Percentiles rank a stretch among this genome's conserved stretches.
Evolutionary conservation across 805 yeast genomes (phyloP).

Genomic region (Candida qinlingensis): DNA sequence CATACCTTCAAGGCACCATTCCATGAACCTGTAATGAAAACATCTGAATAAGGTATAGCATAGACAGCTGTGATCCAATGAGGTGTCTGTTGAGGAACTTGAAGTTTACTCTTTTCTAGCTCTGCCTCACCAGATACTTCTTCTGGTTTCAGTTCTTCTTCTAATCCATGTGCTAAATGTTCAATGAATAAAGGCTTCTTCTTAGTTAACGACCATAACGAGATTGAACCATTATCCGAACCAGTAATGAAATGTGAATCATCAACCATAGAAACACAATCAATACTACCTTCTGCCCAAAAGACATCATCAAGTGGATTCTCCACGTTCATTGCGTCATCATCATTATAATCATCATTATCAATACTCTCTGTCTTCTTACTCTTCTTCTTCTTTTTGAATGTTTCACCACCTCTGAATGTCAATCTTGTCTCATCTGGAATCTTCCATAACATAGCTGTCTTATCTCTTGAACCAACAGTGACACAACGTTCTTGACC

Average conservation of each 20-base stretch:
- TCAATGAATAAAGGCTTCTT: conserved; percentile 76
- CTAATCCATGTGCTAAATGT: conserved; percentile 74
- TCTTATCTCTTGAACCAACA: conserved; percentile 91
- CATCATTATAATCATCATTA: conserved; percentile 14
- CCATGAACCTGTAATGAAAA: conserved; percentile 87
- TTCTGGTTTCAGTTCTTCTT: conserved; percentile 41
- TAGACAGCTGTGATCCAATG: conserved; percentile 79
- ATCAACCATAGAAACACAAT: conserved; percentile 85
- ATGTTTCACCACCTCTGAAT: conserved; percentile 80
- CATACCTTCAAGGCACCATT: conserved; percentile 74
- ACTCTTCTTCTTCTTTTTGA: conserved; percentile 32
- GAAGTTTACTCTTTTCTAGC: conserved; percentile 32
- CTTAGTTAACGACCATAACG: conserved; percentile 87
- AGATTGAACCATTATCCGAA: conserved; percentile 85
- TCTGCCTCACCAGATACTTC: conserved; percentile 51
- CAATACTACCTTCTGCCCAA: conserved; percentile 81
- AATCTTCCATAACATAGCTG: conserved; percentile 95
- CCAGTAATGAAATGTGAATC: conserved; percentile 93
- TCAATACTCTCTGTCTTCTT: conserved; percentile 20
- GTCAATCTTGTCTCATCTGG: conserved; percentile 92
- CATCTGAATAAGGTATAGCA: conserved; percentile 80
- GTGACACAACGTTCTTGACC: conserved; percentile 89
- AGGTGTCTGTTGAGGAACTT: conserved; percentile 71
- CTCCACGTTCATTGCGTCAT: conserved; percentile 27
- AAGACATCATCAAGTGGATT: conserved; percentile 32